Conservation (phyloP, 2,329 filamentous ascomycete genomes). For the Cyanodermella asteris region DNA sequence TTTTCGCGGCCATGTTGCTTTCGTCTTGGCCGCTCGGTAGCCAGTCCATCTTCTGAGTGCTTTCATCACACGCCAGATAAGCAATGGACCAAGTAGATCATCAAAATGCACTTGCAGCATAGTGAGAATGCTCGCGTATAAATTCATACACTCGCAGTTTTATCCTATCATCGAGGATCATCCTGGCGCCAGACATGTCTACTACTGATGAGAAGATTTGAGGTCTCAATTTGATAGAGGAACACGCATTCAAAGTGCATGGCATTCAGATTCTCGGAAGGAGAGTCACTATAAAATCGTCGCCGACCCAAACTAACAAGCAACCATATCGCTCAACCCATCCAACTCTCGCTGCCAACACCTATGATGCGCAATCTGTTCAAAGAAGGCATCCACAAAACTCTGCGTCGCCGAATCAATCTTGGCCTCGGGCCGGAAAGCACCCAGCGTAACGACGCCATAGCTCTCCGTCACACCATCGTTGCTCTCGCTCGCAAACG, state of each 20-base stretch:
- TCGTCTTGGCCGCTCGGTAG: too few species aligned
- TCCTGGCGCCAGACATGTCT: too few species aligned
- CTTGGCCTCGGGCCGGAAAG: conserved; percentile 9
- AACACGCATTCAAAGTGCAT: neutral
- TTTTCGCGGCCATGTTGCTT: too few species aligned
- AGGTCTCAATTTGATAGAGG: neutral
- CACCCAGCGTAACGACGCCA: conserved; percentile 15
- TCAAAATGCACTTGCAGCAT: too few species aligned
- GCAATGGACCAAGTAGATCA: too few species aligned
- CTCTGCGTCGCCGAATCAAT: conserved; percentile 36
- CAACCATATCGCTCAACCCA: conserved; percentile 43
- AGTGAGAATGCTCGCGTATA: too few species aligned
- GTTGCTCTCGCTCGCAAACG: conserved; percentile 8
- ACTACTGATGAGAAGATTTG: too few species aligned
- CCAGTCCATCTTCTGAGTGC: too few species aligned
- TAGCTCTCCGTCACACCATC: conserved; percentile 12
- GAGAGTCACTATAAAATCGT: too few species aligned
- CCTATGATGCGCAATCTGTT: conserved; percentile 46
- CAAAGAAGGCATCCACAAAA: conserved; percentile 51
- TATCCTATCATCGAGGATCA: too few species aligned
- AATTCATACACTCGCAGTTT: too few species aligned
- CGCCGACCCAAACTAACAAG: conserved; percentile 47
- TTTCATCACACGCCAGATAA: too few species aligned
- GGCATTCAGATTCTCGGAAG: neutral
- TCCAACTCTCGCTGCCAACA: conserved; percentile 55